Evolutionary conservation across 2,329 filamentous ascomycete genomes (phyloP).

Genomic region (Neoarthrinium moseri): DNA sequence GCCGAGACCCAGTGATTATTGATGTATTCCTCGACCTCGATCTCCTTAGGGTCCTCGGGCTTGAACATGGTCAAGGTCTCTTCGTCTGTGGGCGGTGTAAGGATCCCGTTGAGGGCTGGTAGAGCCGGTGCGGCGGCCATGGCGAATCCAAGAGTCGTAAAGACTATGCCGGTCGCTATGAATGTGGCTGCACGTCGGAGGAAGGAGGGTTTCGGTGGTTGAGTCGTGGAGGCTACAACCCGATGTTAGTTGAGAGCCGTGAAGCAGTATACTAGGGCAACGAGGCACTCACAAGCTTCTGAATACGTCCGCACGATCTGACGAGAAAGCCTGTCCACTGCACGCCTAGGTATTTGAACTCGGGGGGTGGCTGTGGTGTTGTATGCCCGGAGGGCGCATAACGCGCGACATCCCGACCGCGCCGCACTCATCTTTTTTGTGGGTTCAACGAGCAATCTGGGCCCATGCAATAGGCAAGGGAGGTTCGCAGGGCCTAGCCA

Average conservation of each 20-base stretch:
- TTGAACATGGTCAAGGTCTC: constrained; percentile 70
- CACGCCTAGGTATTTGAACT: constrained; percentile 1
- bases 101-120: constrained; percentile 44
- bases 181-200: constrained; percentile 44
- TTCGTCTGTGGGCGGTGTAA: constrained; percentile 60
- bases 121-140: constrained; percentile 56
- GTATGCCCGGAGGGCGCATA: neutral
- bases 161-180: constrained; percentile 45
- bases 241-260: constrained; percentile 5
- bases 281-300: neutral
- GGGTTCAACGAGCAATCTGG: neutral
- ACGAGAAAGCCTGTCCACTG: neutral
- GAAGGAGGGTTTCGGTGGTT: constrained; percentile 32
- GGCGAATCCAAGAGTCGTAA: constrained; percentile 50
- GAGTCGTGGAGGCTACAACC: constrained; percentile 6
- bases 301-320: neutral
- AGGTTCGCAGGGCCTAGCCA: neutral
- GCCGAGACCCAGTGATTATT: constrained; percentile 71
- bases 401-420: neutral
- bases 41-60: constrained; percentile 52
- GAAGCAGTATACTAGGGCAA: neutral
- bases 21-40: constrained; percentile 70
- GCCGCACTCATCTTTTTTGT: constrained; percentile 6
- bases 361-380: neutral
- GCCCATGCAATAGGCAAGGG: neutral